These are phyloP conservation scores for Nicotiana rustica DNA, from an alignment of 305 asterid genomes.

Conservation along the genomic window DNA sequence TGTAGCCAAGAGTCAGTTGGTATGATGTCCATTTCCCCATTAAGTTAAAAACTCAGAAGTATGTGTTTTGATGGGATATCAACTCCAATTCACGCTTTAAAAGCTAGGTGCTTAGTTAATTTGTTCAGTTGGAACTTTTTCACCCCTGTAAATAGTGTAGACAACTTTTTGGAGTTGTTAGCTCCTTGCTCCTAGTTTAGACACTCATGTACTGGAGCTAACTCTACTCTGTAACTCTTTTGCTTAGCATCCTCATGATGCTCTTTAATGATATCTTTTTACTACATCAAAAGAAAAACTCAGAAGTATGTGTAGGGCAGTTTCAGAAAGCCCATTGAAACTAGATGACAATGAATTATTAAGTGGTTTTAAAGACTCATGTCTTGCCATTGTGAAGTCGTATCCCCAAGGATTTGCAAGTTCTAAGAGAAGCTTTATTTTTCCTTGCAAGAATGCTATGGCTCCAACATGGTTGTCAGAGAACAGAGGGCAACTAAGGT, in stretches of 20 bases:
- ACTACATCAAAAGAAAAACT: background rate
- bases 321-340: background rate
- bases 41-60: background rate
- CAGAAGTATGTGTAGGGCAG: background rate
- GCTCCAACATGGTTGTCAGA: slow-evolving; percentile 10
- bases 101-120: too few relatives aligned
- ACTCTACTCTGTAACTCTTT: too few relatives aligned
- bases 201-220: slow-evolving; percentile 13
- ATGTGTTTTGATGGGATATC: too few relatives aligned
- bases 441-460: background rate
- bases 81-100: too few relatives aligned
- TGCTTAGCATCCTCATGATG: too few relatives aligned
- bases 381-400: slow-evolving; percentile 21
- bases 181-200: too few relatives aligned
- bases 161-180: too few relatives aligned
- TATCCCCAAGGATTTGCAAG: slow-evolving; percentile 12
- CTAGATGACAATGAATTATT: background rate
- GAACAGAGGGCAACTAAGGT: background rate
- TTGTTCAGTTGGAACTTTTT: too few relatives aligned
- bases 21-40: slow-evolving; percentile 24
- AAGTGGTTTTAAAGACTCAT: slow-evolving; percentile 26
- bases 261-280: slow-evolving; percentile 17
- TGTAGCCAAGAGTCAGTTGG: background rate
- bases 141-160: too few relatives aligned
- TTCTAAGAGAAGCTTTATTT: slow-evolving; percentile 23